These are phyloP conservation scores for Hanseniaspora osmophila DNA, from an alignment of 805 yeast species.

Conservation along the genomic window DNA sequence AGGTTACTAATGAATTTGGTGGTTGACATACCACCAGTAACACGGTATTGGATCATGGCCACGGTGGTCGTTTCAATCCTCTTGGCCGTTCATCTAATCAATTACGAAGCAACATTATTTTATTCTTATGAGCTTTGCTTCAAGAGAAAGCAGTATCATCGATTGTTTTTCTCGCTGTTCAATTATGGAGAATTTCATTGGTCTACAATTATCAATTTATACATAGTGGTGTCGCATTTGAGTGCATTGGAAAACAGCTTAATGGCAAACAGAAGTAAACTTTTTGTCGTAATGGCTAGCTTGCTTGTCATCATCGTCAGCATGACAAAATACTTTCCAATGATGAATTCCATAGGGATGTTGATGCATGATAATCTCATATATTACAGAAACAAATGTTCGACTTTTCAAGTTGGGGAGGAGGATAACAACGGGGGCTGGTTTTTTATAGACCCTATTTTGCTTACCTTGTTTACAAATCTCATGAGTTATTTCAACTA, in stretches of 20 bases:
- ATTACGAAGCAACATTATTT: slow-evolving; percentile 17
- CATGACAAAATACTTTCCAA: background rate
- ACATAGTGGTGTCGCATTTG: background rate
- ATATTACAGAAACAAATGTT: background rate
- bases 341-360: background rate
- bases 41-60: slow-evolving; percentile 25
- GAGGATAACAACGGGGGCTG: background rate
- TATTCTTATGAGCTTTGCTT: slow-evolving; percentile 28
- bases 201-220: background rate
- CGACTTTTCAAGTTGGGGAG: background rate
- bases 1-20: slow-evolving; percentile 15
- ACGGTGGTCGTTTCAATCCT: slow-evolving; percentile 24
- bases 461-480: background rate
- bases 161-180: slow-evolving; percentile 26
- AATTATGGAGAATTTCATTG: slow-evolving; percentile 25
- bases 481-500: background rate
- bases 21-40: slow-evolving; percentile 27
- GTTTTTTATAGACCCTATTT: background rate
- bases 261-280: background rate
- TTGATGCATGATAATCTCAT: background rate
- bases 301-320: background rate
- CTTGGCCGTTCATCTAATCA: slow-evolving; percentile 22
- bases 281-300: background rate
- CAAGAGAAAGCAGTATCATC: slow-evolving; percentile 24
- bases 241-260: background rate